Base-by-base conservation (phyloP, 2,329 filamentous ascomycete species). In the Diplocarpon mali region DNA sequence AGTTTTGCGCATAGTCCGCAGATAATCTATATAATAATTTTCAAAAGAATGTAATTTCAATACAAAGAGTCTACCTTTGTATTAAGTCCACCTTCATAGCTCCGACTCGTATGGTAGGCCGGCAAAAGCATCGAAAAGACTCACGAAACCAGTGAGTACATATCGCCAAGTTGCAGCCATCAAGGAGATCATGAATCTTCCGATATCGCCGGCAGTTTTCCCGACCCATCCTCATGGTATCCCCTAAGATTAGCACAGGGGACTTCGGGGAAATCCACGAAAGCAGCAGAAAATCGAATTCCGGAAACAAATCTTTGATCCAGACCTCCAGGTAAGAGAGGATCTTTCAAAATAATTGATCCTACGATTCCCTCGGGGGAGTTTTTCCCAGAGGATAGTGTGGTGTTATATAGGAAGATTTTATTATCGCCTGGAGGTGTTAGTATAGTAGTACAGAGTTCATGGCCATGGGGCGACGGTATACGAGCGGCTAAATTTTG, bases 191-290 rank as follows among this genome's bases (percentile, higher is more conserved):
- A 24, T 24, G 7, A 24, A 24, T 4, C 20, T 24, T 24, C n/a
- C n/a, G n/a, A n/a, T n/a, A n/a, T n/a, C n/a, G n/a, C n/a, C n/a
- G n/a, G n/a, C n/a, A n/a, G n/a, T n/a, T n/a, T n/a, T n/a, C n/a
- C n/a, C n/a, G n/a, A n/a, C n/a, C n/a, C 4, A 24, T 24, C 20
- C 20, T 38, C 47, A 35, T 42, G 40, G 24, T 50, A 57, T 2
- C 57, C 52, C 32, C 53, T 55, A 35, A 58, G 40, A 9, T 39
- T 20, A 20, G 35, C 35, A 42, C 59, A 61, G 1, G 44, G 38
- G 7, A 66, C 31, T 11, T 61, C 59, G 31, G 66, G 64, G 28
- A 64, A 65, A 53, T 68, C 66, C 6, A 67, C 56, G 37, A 67
- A 68, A 0, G 64, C 62, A 14, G 62, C 62, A 63, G 24, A 67